Evolutionary conservation across 2,329 filamentous ascomycete species (phyloP).

Genomic region (Fusarium temperatum): DNA sequence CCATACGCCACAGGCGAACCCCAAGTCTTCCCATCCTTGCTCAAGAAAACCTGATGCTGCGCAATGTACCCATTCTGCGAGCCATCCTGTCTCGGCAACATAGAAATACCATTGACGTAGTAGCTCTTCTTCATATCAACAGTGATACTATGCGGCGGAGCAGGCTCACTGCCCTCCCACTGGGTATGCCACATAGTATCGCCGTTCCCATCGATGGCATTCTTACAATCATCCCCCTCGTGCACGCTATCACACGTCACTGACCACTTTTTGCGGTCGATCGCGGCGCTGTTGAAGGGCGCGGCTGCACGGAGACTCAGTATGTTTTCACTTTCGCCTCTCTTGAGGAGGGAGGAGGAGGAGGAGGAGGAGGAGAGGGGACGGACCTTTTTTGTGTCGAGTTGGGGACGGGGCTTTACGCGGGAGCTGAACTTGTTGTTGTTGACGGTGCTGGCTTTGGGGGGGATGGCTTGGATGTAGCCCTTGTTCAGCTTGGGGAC

Average conservation of each 20-base stretch:
- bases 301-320: slow-evolving; percentile 22
- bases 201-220: slow-evolving; percentile 7
- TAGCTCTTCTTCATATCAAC: slow-evolving; percentile 22
- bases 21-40: slow-evolving; percentile 16
- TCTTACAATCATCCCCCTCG: slow-evolving; percentile 3
- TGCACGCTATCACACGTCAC: slow-evolving; percentile 21
- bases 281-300: slow-evolving; percentile 1
- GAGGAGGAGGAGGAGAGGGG: background rate
- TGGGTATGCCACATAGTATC: slow-evolving; percentile 18
- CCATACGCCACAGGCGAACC: slow-evolving; percentile 19
- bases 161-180: slow-evolving; percentile 5
- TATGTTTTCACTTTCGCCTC: background rate
- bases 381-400: slow-evolving; percentile 1
- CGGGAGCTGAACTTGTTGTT: background rate
- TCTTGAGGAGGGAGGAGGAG: background rate
- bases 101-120: slow-evolving; percentile 21
- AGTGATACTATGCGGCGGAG: slow-evolving; percentile 22
- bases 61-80: slow-evolving; percentile 9
- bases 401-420: background rate
- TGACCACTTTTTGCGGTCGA: slow-evolving; percentile 16
- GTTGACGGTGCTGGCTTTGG: background rate
- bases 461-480: slow-evolving; percentile 7
- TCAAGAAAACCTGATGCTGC: slow-evolving; percentile 7
- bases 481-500: slow-evolving; percentile 10
- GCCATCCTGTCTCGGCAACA: slow-evolving; percentile 26